Evolutionary conservation across 2,329 filamentous ascomycete species (phyloP).

Genomic region (Orbilia javanica): DNA sequence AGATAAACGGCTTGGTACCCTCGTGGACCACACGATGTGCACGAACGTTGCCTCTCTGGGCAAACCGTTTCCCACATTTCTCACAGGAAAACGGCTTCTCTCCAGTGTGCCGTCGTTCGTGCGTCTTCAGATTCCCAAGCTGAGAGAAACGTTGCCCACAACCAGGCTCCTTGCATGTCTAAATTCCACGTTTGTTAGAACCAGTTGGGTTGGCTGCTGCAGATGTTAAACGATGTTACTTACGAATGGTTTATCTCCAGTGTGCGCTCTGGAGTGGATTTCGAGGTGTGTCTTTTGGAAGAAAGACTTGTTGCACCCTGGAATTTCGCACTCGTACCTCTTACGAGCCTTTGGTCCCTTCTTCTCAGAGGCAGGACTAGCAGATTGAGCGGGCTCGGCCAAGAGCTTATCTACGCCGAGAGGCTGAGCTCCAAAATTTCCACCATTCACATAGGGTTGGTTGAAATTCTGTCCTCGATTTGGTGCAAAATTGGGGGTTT

Average conservation of each 20-base stretch:
- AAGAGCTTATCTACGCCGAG: conserved; percentile 62
- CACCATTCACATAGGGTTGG: conserved; percentile 48
- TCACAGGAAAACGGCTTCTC: conserved; percentile 86
- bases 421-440: conserved; percentile 56
- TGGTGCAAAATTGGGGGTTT: background rate
- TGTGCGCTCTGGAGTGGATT: conserved; percentile 89
- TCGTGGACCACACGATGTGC: conserved; percentile 86
- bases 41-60: conserved; percentile 85
- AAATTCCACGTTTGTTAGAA: conserved; percentile 33
- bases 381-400: conserved; percentile 51
- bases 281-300: conserved; percentile 92
- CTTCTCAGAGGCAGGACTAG: conserved; percentile 52
- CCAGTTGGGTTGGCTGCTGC: background rate
- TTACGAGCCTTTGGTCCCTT: conserved; percentile 65
- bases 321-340: conserved; percentile 80
- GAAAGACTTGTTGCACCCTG: conserved; percentile 83
- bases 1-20: conserved; percentile 81
- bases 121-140: conserved; percentile 91
- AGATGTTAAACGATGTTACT: conserved; percentile 64
- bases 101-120: conserved; percentile 87
- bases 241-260: conserved; percentile 90
- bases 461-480: conserved; percentile 30
- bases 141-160: conserved; percentile 89
- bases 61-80: conserved; percentile 83
- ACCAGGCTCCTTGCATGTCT: conserved; percentile 77